Conservation (phyloP, 2,329 filamentous ascomycete species). For the Pyricularia sp. region DNA sequence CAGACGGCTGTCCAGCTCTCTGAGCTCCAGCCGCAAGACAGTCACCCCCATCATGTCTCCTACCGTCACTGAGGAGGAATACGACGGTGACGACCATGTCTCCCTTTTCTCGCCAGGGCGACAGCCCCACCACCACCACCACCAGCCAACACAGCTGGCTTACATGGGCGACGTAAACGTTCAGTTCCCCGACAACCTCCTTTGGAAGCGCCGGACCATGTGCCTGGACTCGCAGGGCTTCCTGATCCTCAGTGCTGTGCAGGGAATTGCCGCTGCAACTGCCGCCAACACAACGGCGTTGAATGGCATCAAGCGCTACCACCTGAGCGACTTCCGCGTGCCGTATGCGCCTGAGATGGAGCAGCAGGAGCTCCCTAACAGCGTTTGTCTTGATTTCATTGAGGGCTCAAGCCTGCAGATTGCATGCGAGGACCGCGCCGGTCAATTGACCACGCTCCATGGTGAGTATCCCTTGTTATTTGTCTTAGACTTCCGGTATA, state of each 20-base stretch:
- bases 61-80: constrained; percentile 40
- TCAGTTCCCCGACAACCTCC: constrained; percentile 88
- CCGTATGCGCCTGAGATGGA: constrained; percentile 85
- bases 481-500: background rate
- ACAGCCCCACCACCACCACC: constrained; percentile 8
- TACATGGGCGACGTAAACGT: constrained; percentile 89
- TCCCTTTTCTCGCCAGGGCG: background rate
- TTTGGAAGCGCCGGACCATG: constrained; percentile 92
- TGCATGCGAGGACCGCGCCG: constrained; percentile 52
- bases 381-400: constrained; percentile 53
- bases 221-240: constrained; percentile 77
- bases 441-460: constrained; percentile 44
- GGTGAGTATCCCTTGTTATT: constrained; percentile 29
- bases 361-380: constrained; percentile 86
- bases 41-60: constrained; percentile 36
- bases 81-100: constrained; percentile 14
- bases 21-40: constrained; percentile 36
- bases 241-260: constrained; percentile 66
- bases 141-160: constrained; percentile 39
- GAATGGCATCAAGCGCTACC: constrained; percentile 60
- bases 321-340: constrained; percentile 71
- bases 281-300: constrained; percentile 29
- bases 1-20: constrained; percentile 46
- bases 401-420: constrained; percentile 54
- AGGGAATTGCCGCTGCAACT: constrained; percentile 40